A percentile compares a stretch with the other conserved stretches of the same genome.
Evolutionary conservation across 2,329 filamentous ascomycete species (phyloP).

Genomic region (Calonectria crousiana): DNA sequence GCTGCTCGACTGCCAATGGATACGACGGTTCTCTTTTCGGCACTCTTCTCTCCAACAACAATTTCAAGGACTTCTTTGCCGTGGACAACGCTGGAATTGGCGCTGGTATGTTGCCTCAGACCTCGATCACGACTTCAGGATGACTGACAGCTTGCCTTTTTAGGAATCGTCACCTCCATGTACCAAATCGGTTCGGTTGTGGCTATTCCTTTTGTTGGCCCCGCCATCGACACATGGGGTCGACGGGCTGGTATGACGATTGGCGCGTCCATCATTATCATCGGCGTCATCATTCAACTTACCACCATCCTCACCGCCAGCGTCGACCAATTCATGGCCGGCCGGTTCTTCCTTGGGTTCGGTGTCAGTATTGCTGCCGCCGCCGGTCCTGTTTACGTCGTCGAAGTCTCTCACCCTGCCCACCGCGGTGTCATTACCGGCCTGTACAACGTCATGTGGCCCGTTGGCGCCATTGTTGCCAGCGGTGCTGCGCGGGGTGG

Average conservation of each 20-base stretch:
- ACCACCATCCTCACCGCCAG: constrained; percentile 42
- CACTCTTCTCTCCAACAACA: constrained; percentile 58
- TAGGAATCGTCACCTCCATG: constrained; percentile 51
- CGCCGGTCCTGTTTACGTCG: constrained; percentile 61
- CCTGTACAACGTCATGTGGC: constrained; percentile 63
- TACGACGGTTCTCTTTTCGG: constrained; percentile 64
- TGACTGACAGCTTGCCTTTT: not conserved
- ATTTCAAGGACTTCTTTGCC: constrained; percentile 63
- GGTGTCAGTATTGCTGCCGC: constrained; percentile 61
- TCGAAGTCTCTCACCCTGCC: constrained; percentile 61
- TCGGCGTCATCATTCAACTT: constrained; percentile 59
- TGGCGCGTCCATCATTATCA: constrained; percentile 57
- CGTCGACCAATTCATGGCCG: constrained; percentile 61
- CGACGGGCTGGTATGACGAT: constrained; percentile 61
- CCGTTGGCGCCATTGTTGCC: constrained; percentile 61
- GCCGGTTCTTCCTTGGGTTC: constrained; percentile 72
- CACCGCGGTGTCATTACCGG: constrained; percentile 51
- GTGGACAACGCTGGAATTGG: constrained; percentile 40
- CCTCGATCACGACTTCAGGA: no score
- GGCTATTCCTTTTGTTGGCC: constrained; percentile 62
- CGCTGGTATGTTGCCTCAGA: constrained; percentile 26
- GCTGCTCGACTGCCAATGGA: constrained; percentile 46
- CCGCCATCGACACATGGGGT: constrained; percentile 61
- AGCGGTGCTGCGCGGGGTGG: constrained; percentile 59
- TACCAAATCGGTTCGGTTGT: constrained; percentile 64